Evolutionary conservation across 306 rosid genomes (phyloP), one percentile per base, ranked within the genome.

Genomic region (Erythrophleum fordii): DNA sequence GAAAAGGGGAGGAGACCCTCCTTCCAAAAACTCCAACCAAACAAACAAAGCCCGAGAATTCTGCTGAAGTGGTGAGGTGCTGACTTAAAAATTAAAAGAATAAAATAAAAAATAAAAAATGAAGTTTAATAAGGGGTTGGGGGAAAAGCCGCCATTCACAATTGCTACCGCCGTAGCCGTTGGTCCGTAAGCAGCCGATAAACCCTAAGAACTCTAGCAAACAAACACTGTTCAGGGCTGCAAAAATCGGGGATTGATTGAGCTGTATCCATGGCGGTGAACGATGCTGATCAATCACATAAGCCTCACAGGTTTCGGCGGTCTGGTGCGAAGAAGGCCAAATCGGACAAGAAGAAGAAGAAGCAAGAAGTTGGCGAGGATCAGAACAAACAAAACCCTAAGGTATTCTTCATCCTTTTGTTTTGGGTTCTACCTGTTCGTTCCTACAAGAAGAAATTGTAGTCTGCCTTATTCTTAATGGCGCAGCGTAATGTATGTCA

Each of bases 281-380:
- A 90, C 77, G 81, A 76, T 23, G 87, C 84, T 10, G 95, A 89
- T n/a, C 94, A 91, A 84, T 84, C 95, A 13, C 92, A 95, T 58
- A 95, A 85, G 91, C 1, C 90, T 66, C 99, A 95, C 65, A 83
- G 99, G 80, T 46, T 71, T 71, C 91, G 94, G 41, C 94, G 88
- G 76, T 85, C 99, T 6, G 99, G 99, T 31, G 81, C 91, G 48
- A 87, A 87, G 83, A 87, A 87, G 52, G 75, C 76, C 5, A 87
- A 87, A 60, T 70, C 87, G 45, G 80, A 61, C 35, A 92, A 91
- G 89, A 87, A 88, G 84, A 90, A 82, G 82, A 83, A 75, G 69
- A 72, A 76, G 74, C 73, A 68, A 0, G 83, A 84, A 2, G 86
- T 58, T 56, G 41, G 51, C 26, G 81, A 77, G 77, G 89, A 82